These are phyloP conservation scores for Lentinula novae-zelandiae DNA, from an alignment of 1,284 basidiomycete species.

Conservation along the genomic window DNA sequence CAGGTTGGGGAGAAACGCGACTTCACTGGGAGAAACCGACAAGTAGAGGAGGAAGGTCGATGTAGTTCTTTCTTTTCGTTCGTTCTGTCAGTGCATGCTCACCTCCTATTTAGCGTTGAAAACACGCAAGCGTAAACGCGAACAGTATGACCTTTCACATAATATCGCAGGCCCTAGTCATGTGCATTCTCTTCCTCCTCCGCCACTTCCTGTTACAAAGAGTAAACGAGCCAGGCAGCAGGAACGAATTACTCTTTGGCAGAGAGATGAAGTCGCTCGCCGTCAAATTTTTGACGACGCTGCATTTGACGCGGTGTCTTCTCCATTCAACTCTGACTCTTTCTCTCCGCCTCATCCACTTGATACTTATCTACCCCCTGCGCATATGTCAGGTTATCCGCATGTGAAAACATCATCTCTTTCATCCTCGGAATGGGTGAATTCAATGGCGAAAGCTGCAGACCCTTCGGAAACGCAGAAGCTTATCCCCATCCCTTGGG, in stretches of 20 bases:
- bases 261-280: not conserved
- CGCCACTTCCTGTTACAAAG: not conserved
- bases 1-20: not conserved
- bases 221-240: conserved; percentile 7
- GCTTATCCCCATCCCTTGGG: not conserved
- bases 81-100: not conserved
- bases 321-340: not conserved
- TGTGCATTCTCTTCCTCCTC: not conserved
- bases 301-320: not conserved
- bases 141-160: conserved; percentile 1
- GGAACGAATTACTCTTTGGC: not conserved
- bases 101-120: conserved; percentile 5
- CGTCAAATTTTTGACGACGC: conserved; percentile 4
- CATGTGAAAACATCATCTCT: not conserved
- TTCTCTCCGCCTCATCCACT: not conserved
- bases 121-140: conserved; percentile 15
- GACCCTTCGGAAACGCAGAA: conserved; percentile 9
- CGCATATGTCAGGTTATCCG: not conserved
- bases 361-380: not conserved
- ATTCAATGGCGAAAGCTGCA: conserved; percentile 36
- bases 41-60: not conserved
- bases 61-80: not conserved
- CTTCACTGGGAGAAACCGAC: not conserved
- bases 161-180: not conserved
- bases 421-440: conserved; percentile 35